Evolutionary conservation across 1,284 basidiomycete species (phyloP).

Genomic region (Volvariella surrecta): DNA sequence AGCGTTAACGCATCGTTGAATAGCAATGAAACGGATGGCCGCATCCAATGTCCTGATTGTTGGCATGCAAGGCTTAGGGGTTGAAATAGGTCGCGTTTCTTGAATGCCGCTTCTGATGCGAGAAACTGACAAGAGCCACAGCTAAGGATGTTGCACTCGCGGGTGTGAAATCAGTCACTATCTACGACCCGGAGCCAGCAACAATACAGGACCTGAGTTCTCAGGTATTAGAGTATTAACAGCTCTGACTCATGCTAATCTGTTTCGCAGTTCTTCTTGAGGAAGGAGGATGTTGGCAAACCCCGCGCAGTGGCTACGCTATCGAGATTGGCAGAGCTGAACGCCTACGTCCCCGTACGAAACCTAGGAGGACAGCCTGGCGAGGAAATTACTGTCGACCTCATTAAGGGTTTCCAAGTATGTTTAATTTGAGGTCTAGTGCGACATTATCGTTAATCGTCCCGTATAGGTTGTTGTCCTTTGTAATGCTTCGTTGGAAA

Average conservation of each 20-base stretch:
- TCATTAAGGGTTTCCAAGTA: constrained; percentile 85
- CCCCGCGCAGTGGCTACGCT: constrained; percentile 82
- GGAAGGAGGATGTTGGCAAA: constrained; percentile 82
- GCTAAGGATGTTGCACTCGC: constrained; percentile 96
- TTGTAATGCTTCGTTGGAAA: constrained; percentile 68
- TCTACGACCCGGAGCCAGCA: constrained; percentile 91
- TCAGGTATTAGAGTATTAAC: constrained; percentile 48
- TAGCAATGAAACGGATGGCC: constrained; percentile 99
- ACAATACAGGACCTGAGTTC: constrained; percentile 86
- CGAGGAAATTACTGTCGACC: constrained; percentile 69
- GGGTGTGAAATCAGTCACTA: constrained; percentile 96
- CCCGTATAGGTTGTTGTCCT: constrained; percentile 77
- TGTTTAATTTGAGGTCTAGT: constrained; percentile 15
- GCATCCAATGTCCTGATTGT: constrained; percentile 93
- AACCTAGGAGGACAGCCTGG: constrained; percentile 64
- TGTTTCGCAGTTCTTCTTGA: constrained; percentile 80
- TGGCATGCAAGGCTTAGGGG: constrained; percentile 89
- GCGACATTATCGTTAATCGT: constrained; percentile 6
- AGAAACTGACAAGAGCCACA: constrained; percentile 23
- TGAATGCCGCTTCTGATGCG: constrained; percentile 1
- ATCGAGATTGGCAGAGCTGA: constrained; percentile 91
- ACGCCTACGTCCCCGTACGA: constrained; percentile 92
- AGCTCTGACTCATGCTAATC: constrained; percentile 3
- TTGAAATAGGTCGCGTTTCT: constrained; percentile 77
- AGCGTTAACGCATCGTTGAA: constrained; percentile 6